A percentile compares a stretch with the other conserved stretches of the same genome.
Evolutionary conservation across 192 early-diverging fungal genomes (phyloP).

Genomic region (Chytriomyces confervae): DNA sequence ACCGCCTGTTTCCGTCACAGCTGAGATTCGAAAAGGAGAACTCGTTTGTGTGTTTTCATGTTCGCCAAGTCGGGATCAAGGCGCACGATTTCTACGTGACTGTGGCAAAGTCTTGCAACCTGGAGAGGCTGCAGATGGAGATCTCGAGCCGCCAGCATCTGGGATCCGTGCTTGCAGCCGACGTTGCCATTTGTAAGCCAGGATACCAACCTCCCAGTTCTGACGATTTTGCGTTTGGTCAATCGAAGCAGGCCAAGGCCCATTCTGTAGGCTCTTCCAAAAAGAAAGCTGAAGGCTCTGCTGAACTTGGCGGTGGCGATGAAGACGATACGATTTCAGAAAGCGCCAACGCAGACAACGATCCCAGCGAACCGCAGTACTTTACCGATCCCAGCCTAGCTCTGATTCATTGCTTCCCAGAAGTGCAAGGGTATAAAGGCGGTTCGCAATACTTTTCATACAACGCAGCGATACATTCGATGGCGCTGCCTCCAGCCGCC

Average conservation of each 20-base stretch:
- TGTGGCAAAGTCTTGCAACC: constrained; percentile 23
- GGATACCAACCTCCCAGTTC: not conserved
- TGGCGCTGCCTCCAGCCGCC: not conserved
- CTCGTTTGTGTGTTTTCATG: constrained; percentile 26
- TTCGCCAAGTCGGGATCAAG: constrained; percentile 37
- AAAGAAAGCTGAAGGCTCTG: not conserved
- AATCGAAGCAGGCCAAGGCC: not conserved
- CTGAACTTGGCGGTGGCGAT: not conserved
- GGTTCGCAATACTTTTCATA: not conserved
- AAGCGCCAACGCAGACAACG: not conserved
- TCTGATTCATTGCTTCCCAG: not conserved
- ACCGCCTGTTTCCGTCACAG: not conserved
- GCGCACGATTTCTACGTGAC: constrained; percentile 33
- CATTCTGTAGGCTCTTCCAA: not conserved
- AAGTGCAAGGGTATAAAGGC: not conserved
- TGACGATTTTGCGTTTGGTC: not conserved
- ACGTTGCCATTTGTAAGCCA: constrained; percentile 31
- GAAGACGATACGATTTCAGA: not conserved
- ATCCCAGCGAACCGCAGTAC: not conserved
- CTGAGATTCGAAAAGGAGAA: constrained; percentile 29
- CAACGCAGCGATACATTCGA: not conserved
- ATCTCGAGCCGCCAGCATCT: constrained; percentile 26
- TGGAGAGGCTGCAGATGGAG: constrained; percentile 33
- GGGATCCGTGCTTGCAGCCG: constrained; percentile 26
- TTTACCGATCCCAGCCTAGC: not conserved